Percentiles rank a stretch among this genome's conserved stretches.
Evolutionary conservation across 805 yeast species (phyloP).

Genomic region (Ogataea paraovalis): DNA sequence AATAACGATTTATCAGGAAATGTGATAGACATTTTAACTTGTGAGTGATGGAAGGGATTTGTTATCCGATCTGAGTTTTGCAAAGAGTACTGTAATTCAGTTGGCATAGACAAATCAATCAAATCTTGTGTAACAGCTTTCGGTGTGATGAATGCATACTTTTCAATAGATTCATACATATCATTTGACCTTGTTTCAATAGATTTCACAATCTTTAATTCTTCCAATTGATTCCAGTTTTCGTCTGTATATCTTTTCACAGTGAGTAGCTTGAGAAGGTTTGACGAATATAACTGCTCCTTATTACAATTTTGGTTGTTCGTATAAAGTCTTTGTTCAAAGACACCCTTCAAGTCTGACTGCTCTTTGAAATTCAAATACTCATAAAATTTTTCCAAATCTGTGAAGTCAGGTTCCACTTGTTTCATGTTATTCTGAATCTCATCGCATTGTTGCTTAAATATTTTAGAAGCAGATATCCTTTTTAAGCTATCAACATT

Average conservation of each 20-base stretch:
- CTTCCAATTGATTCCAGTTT: constrained; percentile 24
- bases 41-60: constrained; percentile 73
- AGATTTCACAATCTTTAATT: constrained; percentile 38
- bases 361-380: constrained; percentile 51
- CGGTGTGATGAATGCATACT: constrained; percentile 86
- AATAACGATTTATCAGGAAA: constrained; percentile 92
- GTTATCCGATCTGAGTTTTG: constrained; percentile 25
- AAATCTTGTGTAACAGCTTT: constrained; percentile 73
- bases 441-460: constrained; percentile 41
- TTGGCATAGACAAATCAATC: constrained; percentile 48
- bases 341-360: constrained; percentile 44
- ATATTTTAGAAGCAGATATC: constrained; percentile 44
- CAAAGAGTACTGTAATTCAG: constrained; percentile 29
- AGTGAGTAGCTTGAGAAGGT: constrained; percentile 43
- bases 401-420: constrained; percentile 30
- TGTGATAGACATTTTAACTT: constrained; percentile 83
- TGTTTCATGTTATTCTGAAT: constrained; percentile 37
- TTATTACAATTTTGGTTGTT: constrained; percentile 63
- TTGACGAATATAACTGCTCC: constrained; percentile 65
- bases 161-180: constrained; percentile 55
- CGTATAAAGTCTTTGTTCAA: constrained; percentile 56
- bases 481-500: constrained; percentile 40
- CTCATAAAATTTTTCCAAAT: constrained; percentile 57
- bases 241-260: constrained; percentile 27
- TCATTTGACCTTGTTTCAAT: constrained; percentile 35